Conservation (phyloP, 768 basidiomycete species). For the Lactifluus volemus region DNA sequence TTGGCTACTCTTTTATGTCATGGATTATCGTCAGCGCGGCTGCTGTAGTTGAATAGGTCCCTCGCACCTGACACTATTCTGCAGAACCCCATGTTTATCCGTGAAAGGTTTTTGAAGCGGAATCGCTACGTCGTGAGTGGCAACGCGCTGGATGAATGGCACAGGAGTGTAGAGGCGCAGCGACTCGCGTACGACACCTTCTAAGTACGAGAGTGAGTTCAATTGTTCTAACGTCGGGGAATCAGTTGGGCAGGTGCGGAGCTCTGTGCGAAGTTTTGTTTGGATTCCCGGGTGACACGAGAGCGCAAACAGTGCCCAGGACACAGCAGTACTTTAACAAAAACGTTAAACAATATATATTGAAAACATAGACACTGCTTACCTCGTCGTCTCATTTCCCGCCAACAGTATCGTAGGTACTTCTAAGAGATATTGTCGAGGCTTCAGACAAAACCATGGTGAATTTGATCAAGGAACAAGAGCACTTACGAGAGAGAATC, state of each 20-base stretch:
- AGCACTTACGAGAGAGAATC: constrained; percentile 23
- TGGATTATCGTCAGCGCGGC: neutral
- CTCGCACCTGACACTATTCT: constrained; percentile 17
- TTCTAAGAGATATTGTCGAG: constrained; percentile 16
- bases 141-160: constrained; percentile 20
- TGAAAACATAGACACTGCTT: neutral
- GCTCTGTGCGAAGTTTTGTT: constrained; percentile 28
- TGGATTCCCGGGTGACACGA: constrained; percentile 27
- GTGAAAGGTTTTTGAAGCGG: constrained; percentile 23
- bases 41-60: no score
- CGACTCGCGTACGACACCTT: constrained; percentile 26
- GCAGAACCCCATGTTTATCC: constrained; percentile 16
- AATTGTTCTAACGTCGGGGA: constrained; percentile 24
- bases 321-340: constrained; percentile 22
- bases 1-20: constrained; percentile 6
- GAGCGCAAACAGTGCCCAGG: constrained; percentile 30
- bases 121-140: constrained; percentile 25
- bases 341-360: neutral
- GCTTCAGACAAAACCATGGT: no score
- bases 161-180: constrained; percentile 16
- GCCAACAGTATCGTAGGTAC: constrained; percentile 27
- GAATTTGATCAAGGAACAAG: neutral
- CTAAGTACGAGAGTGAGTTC: constrained; percentile 26
- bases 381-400: constrained; percentile 25
- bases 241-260: constrained; percentile 17